phyloP scores from a whole-genome alignment of 805 yeast genomes.

The Barnettozyma wickerhamii region DNA sequence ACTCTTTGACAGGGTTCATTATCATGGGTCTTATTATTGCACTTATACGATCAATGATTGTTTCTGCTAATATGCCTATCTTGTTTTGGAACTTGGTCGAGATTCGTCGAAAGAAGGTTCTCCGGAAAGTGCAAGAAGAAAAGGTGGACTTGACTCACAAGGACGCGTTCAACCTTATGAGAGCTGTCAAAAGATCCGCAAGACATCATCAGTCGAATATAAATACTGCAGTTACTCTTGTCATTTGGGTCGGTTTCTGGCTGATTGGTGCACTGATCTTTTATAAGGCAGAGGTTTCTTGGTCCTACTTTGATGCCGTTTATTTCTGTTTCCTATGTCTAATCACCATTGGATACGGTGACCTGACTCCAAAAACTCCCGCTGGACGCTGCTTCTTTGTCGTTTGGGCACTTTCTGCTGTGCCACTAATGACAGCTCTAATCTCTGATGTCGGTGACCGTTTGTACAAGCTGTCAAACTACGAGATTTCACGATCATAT shows the following conservation, averaged over 20 bases:
- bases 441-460: slow-evolving; percentile 70
- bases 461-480: slow-evolving; percentile 31
- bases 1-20: slow-evolving; percentile 66
- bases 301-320: slow-evolving; percentile 69
- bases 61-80: slow-evolving; percentile 58
- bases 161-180: slow-evolving; percentile 54
- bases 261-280: slow-evolving; percentile 70
- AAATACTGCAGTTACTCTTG: slow-evolving; percentile 37
- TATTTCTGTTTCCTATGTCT: slow-evolving; percentile 76
- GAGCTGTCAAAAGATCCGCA: slow-evolving; percentile 42
- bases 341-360: slow-evolving; percentile 85
- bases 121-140: slow-evolving; percentile 18
- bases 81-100: slow-evolving; percentile 65
- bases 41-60: slow-evolving; percentile 61
- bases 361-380: slow-evolving; percentile 53
- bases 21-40: slow-evolving; percentile 70
- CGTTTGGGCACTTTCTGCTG: slow-evolving; percentile 76
- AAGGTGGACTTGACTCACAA: slow-evolving; percentile 31
- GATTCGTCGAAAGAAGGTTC: slow-evolving; percentile 34
- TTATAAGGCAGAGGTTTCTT: slow-evolving; percentile 47
- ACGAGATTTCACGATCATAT: slow-evolving; percentile 11
- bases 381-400: slow-evolving; percentile 74
- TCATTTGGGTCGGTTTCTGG: slow-evolving; percentile 56
- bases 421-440: slow-evolving; percentile 82
- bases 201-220: slow-evolving; percentile 32